Evolutionary conservation across 2,329 filamentous ascomycete species (phyloP), one percentile per base, ranked within the genome.

Genomic region (Fusarium brevicatenulatum): DNA sequence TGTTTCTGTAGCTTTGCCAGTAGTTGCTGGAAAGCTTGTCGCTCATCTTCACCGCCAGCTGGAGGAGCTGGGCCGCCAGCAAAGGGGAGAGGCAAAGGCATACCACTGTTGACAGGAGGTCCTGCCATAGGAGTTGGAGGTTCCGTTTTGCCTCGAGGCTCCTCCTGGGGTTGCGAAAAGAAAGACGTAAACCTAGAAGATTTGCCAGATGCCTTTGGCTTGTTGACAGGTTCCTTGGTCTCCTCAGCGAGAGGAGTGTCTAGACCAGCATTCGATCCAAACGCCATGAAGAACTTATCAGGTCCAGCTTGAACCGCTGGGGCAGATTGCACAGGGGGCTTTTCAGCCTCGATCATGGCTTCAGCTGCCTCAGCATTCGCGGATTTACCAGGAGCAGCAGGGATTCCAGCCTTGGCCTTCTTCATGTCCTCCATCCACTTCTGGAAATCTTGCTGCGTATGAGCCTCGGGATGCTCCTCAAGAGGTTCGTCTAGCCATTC

Each of bases 401-500:
- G 57, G 12, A 76, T 78, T 49, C 78, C 80, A 66, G 80, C 83
- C 76, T 86, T 89, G 70, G 89, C 88, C 43, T 91, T 91, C 81
- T 93, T 95, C 94, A 97, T 97, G 72, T 88, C 89, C 76, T 97
- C 94, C 87, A 97, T 97, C 91, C 95, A 98, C 75, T 93, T 93
- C 83, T 97, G 92, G 81, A 98, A 97, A 74, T 98, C 95, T 78
- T 97, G 95, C 77, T 94, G 92, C 2, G 95, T 97, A 76, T 94
- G 93, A 9, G 87, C 89, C 76, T 92, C 90, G 40, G 88, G 85
- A 76, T 92, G 90, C 57, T 93, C 92, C 66, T 92, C 91, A 28
- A 87, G 87, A 21, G 91, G 90, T 66, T 91, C 88, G 78, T 97
- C 94, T 81, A 97, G 87, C 95, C 95, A 97, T 82, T 97, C 95